phyloP scores from a whole-genome alignment of 192 early-diverging fungal genomes.

The Mortierella claussenii region DNA sequence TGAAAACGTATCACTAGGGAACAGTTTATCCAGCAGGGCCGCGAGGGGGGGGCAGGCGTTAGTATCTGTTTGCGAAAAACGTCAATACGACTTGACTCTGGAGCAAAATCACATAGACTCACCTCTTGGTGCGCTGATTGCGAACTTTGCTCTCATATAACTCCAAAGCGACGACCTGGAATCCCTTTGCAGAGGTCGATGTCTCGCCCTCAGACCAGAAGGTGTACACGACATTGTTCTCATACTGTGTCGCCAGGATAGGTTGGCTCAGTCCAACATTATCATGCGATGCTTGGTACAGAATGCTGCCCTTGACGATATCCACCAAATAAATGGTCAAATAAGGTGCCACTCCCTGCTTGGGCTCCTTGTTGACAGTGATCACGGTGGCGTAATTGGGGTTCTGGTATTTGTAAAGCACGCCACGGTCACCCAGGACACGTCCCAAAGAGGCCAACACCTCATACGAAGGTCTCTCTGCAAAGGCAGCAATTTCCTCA shows the following conservation, averaged over 20 bases:
- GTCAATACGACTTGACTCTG: no score
- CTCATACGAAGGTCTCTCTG: constrained; percentile 59
- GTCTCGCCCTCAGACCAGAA: constrained; percentile 85
- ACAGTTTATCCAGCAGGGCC: no score
- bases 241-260: constrained; percentile 78
- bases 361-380: constrained; percentile 56
- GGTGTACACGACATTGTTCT: constrained; percentile 90
- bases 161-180: constrained; percentile 85
- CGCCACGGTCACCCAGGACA: constrained; percentile 93
- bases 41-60: no score
- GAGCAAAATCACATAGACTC: constrained; percentile 16
- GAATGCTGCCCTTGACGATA: constrained; percentile 85
- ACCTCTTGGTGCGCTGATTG: constrained; percentile 76
- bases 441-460: constrained; percentile 90
- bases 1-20: constrained; percentile 75
- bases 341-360: constrained; percentile 27
- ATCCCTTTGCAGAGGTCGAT: constrained; percentile 69
- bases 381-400: constrained; percentile 88
- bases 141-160: constrained; percentile 85
- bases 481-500: constrained; percentile 60
- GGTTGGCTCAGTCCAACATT: constrained; percentile 63
- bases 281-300: constrained; percentile 75
- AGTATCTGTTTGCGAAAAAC: no score
- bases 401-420: constrained; percentile 99
- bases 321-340: constrained; percentile 87